A percentile compares a stretch with the other conserved stretches of the same genome.
Conservation (phyloP, 768 basidiomycete species). For the Galerina marginata region DNA sequence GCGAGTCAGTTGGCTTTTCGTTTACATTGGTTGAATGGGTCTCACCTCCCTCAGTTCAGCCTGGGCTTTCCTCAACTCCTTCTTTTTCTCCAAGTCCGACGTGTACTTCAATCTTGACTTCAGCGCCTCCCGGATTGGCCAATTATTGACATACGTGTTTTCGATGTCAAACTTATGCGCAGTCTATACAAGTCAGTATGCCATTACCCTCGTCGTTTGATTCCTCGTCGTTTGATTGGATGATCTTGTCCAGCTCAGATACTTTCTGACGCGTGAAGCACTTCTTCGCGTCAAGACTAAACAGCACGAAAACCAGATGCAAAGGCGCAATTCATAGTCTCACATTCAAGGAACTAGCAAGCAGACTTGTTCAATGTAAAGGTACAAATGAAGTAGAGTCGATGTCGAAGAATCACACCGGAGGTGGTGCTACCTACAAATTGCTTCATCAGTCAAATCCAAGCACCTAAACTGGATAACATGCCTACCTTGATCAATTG, state of each 20-base stretch:
- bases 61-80: not conserved
- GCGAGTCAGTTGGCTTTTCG: too few relatives aligned
- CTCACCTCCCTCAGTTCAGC: not conserved
- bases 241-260: not conserved
- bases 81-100: not conserved
- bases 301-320: too few relatives aligned
- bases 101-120: conserved; percentile 3
- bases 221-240: not conserved
- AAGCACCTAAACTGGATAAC: too few relatives aligned
- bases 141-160: not conserved
- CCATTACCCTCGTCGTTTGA: not conserved
- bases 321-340: too few relatives aligned
- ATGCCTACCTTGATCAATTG: too few relatives aligned
- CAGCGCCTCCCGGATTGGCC: conserved; percentile 6
- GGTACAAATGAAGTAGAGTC: too few relatives aligned
- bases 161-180: not conserved
- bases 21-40: too few relatives aligned
- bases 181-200: not conserved
- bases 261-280: not conserved
- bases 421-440: too few relatives aligned
- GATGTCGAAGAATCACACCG: too few relatives aligned
- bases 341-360: too few relatives aligned
- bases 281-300: not conserved
- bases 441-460: too few relatives aligned
- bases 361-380: too few relatives aligned